Evolutionary conservation across 2,329 filamentous ascomycete species (phyloP), one percentile per base, ranked within the genome.

Genomic region (Epichloe sibirici): DNA sequence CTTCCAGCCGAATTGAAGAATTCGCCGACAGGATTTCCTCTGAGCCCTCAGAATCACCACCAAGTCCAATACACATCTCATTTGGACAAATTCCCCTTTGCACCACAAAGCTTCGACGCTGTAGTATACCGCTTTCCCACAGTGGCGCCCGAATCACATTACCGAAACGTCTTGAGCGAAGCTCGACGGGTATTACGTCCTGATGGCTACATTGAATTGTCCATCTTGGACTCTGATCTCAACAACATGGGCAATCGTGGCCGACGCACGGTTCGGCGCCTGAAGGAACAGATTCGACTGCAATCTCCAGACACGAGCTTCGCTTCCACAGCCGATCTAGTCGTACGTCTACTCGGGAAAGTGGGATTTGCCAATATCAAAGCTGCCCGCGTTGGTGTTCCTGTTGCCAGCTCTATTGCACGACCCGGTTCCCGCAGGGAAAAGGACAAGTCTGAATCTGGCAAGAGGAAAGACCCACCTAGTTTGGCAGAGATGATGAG

Each of bases 181-280:
- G 83, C 85, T 53, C 85, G 86, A 50, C 82, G 88, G 2, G 87
- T 91, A 0, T 73, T 93, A 31, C 83, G 86, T 57, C 85, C 88
- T 0, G 85, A 85, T 11, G 88, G 88, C 0, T 86, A 83, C 62
- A 77, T 93, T n/a, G 88, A 93, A 66, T 71, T 90, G 17, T 84
- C 82, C 0, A 82, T 90, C 39, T 75, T 93, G 1, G 88, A 93
- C 57, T 75, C 89, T 11, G 88, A 93, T 61, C 76, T 93, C 55
- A 82, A 89, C 67, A 89, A 88, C 62, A 90, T 91, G 85, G 88
- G 88, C 0, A 83, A 78, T 51, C 78, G 78, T 13, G 82, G 83
- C 1, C 78, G 87, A 5, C 79, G 82, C 15, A 78, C 83, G 0
- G 77, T 91, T 3, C 79, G 86, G 4, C 77, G 75, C 0, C 70